These are phyloP conservation scores for Saccharomycopsis javanensis DNA, from an alignment of 805 yeast species.

Conservation along the genomic window DNA sequence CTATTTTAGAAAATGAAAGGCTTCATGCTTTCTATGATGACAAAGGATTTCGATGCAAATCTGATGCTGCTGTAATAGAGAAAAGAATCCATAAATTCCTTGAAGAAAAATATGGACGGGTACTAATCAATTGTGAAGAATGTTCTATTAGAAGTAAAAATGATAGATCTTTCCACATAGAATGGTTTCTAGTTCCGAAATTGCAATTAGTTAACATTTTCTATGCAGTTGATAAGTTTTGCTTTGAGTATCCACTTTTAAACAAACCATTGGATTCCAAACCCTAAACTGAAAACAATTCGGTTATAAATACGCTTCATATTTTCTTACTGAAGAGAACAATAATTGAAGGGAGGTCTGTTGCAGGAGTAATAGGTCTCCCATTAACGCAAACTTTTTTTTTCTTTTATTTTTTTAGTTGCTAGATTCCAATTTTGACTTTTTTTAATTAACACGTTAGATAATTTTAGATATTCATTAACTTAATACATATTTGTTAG, in stretches of 20 bases:
- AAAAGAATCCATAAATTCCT: slow-evolving; percentile 32
- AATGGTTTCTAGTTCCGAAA: slow-evolving; percentile 50
- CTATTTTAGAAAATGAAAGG: slow-evolving; percentile 3
- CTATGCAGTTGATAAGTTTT: slow-evolving; percentile 27
- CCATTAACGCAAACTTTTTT: no score
- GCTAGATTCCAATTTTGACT: no score
- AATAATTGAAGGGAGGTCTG: no score
- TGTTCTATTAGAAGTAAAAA: slow-evolving; percentile 26
- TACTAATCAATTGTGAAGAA: slow-evolving; percentile 39
- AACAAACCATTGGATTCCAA: background rate
- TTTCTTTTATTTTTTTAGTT: no score
- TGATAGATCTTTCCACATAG: slow-evolving; percentile 33
- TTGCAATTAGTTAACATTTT: slow-evolving; percentile 28
- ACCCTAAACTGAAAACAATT: no score
- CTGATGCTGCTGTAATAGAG: slow-evolving; percentile 32
- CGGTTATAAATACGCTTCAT: no score
- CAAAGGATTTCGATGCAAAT: slow-evolving; percentile 30
- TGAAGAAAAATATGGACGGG: slow-evolving; percentile 35
- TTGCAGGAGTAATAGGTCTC: no score
- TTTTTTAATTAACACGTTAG: no score
- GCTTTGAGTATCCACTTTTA: slow-evolving; percentile 12
- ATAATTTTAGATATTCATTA: no score
- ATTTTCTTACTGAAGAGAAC: no score
- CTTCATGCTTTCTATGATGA: slow-evolving; percentile 22
- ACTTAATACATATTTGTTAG: no score